Evolutionary conservation across 805 yeast genomes (phyloP), one percentile per base, ranked within the genome.

Genomic region (Pichia eremophila): DNA sequence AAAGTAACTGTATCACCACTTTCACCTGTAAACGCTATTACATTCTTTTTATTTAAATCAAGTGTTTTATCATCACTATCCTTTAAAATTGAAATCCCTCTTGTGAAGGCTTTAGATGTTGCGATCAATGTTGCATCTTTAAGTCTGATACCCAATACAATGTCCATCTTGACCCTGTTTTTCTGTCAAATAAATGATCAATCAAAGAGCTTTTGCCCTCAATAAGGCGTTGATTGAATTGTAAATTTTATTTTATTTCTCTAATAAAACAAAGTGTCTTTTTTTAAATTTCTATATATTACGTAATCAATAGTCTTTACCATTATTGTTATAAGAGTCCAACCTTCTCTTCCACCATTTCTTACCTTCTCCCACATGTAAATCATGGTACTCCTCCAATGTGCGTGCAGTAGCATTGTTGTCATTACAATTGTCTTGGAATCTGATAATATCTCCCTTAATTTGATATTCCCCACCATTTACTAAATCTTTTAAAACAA

Each of bases 1-100:
- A 93, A 93, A 63, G 90, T 93, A 8, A 83, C 88, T 8, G 97
- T 86, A 63, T 93, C 99, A 52, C 99, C 99, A 4, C 96, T 77
- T 64, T 93, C 99, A 48, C 99, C 99, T 2, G 95, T 83, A 69
- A 70, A 90, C 40, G 97, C 96, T 71, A 93, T 74, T 56, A 90
- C 70, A 46, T 85, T 77, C 62, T 84, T 91, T 37, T 80, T 75
- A 56, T 86, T 86, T 57, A 91, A 73, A 31, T 65, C 67, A 54
- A 90, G 70, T 10, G 95, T 86, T 69, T 88, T 88, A 66, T 83
- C 89, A 65, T 88, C 96, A 43, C 75, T 72, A 45, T 78, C 80
- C 60, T 86, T 86, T 55, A 88, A 68, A 44, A 88, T 77, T 14
- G 95, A 83, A 47, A 89, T 84, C 48, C 96, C 96, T 56, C 99